Conservation (phyloP, 257 asterid species). For the Linaria vulgaris region DNA sequence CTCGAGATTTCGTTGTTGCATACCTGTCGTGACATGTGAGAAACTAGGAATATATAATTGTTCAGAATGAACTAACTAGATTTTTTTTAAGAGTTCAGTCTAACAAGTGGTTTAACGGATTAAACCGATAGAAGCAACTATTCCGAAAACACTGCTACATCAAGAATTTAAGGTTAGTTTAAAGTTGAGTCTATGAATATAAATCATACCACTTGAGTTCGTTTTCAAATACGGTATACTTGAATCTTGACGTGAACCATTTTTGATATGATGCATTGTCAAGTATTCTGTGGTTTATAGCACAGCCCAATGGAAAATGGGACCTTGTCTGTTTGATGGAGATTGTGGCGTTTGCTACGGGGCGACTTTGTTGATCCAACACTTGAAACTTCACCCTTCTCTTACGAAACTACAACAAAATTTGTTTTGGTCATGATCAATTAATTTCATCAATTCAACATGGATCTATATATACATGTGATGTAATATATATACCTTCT, state of each 20-base stretch:
- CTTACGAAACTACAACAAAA: slow-evolving; percentile 34
- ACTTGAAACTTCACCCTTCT: slow-evolving; percentile 26
- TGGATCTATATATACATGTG: too few relatives aligned
- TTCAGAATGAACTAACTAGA: too few relatives aligned
- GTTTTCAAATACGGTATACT: slow-evolving; percentile 55
- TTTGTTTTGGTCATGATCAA: too few relatives aligned
- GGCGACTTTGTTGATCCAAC: slow-evolving; percentile 12
- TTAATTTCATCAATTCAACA: too few relatives aligned
- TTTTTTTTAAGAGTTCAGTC: too few relatives aligned
- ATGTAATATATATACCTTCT: slow-evolving; percentile 19
- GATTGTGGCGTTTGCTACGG: slow-evolving; percentile 30
- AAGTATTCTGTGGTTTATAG: slow-evolving; percentile 17
- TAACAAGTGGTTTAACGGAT: too few relatives aligned
- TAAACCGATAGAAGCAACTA: too few relatives aligned
- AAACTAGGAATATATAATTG: too few relatives aligned
- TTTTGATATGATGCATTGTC: slow-evolving; percentile 14
- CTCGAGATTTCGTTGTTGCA: slow-evolving; percentile 33
- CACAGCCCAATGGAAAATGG: slow-evolving; percentile 30
- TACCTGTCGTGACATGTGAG: slow-evolving; percentile 23
- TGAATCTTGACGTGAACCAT: slow-evolving; percentile 32
- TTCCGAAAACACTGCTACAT: background rate
- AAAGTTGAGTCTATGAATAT: too few relatives aligned
- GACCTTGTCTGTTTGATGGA: slow-evolving; percentile 25
- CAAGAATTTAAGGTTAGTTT: background rate
- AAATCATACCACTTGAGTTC: slow-evolving; percentile 60